Percentiles rank a stretch among this genome's conserved stretches.
Conservation (phyloP, 2,329 filamentous ascomycete genomes). For the Alternaria brassicae region DNA sequence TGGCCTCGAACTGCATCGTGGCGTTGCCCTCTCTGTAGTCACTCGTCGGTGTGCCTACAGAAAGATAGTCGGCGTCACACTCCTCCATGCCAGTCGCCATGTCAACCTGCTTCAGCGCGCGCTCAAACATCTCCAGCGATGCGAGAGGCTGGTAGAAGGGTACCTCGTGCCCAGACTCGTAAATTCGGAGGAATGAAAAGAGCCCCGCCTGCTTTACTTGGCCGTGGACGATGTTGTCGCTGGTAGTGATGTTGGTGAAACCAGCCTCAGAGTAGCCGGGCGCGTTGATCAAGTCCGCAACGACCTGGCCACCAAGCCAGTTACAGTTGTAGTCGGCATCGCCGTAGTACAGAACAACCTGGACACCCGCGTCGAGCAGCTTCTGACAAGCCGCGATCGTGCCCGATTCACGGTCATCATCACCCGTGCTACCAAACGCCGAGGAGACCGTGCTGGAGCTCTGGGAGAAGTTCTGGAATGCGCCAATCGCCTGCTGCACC, state of each 20-base stretch:
- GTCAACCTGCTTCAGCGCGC: conserved; percentile 57
- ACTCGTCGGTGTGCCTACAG: conserved; percentile 46
- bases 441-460: conserved; percentile 53
- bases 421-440: conserved; percentile 59
- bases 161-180: conserved; percentile 59
- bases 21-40: conserved; percentile 54
- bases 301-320: conserved; percentile 55
- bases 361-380: conserved; percentile 51
- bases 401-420: conserved; percentile 56
- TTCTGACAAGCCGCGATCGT: conserved; percentile 53
- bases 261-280: conserved; percentile 55
- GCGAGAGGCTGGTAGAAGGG: conserved; percentile 64
- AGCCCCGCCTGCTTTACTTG: conserved; percentile 61
- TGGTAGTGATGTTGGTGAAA: conserved; percentile 56
- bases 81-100: conserved; percentile 57
- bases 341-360: conserved; percentile 55
- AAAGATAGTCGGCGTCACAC: conserved; percentile 39
- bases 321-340: conserved; percentile 60
- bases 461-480: conserved; percentile 64
- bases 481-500: conserved; percentile 66
- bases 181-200: conserved; percentile 60
- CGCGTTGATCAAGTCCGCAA: conserved; percentile 51
- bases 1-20: conserved; percentile 56
- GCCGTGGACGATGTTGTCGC: conserved; percentile 58
- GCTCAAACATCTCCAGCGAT: conserved; percentile 59